Percentiles rank a stretch among this genome's conserved stretches.
Evolutionary conservation across 2,329 filamentous ascomycete genomes (phyloP).

Genomic region (Dendryphion nanum): DNA sequence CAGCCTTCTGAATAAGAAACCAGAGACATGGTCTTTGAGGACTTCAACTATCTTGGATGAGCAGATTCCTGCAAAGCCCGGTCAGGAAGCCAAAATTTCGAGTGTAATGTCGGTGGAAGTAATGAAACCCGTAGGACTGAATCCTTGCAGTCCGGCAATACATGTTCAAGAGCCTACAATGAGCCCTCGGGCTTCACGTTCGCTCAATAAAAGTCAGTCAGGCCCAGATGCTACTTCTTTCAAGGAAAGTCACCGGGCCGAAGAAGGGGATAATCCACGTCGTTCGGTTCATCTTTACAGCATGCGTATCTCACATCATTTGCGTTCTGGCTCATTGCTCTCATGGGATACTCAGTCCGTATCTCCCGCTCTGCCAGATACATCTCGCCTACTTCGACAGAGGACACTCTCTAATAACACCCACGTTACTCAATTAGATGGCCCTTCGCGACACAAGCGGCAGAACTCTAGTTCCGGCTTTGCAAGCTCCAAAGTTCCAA

Average conservation of each 20-base stretch:
- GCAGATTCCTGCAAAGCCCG: no score
- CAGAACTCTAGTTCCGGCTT: conserved; percentile 39
- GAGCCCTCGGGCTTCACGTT: no score
- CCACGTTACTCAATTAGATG: conserved; percentile 9
- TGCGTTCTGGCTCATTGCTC: conserved; percentile 42
- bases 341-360: conserved; percentile 35
- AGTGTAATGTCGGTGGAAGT: no score
- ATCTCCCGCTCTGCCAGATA: conserved; percentile 15
- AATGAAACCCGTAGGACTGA: no score
- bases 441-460: conserved; percentile 18
- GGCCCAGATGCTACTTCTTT: no score
- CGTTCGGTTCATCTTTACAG: conserved; percentile 42
- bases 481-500: conserved; percentile 33
- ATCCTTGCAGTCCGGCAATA: no score
- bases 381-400: conserved; percentile 12
- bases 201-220: no score
- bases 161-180: no score
- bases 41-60: no score
- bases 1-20: conserved; percentile 9
- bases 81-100: no score
- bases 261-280: conserved; percentile 18
- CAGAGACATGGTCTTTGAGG: conserved; percentile 4
- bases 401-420: conserved; percentile 21
- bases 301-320: conserved; percentile 47
- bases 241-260: no score